Conservation (phyloP, 176 grass and related monocot species). For the Chloris gayana region DNA sequence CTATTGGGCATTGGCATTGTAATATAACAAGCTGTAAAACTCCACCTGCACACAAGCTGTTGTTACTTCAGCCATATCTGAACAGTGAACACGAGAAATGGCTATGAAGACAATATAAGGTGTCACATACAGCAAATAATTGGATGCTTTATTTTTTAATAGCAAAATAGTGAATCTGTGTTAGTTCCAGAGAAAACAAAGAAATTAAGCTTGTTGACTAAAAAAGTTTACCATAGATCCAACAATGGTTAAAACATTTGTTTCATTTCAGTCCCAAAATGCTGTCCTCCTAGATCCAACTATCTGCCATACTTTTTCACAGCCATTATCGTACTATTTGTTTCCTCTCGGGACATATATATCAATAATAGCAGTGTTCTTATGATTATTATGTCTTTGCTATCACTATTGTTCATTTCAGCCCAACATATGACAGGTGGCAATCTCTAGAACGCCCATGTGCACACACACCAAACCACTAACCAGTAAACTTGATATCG, state of each 20-base stretch:
- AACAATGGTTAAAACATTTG: not conserved
- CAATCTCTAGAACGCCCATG: not conserved
- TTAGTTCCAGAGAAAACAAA: not conserved
- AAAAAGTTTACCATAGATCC: not conserved
- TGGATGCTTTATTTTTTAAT: not conserved
- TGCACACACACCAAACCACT: constrained; percentile 14
- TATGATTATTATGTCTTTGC: not conserved
- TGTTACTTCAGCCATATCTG: not conserved
- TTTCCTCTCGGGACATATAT: not conserved
- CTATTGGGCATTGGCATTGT: not conserved
- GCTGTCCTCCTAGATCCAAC: not conserved
- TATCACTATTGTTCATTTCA: not conserved
- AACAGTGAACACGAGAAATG: not conserved
- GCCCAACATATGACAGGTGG: not conserved
- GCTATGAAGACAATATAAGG: not conserved
- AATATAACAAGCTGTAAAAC: not conserved
- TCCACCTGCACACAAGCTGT: not conserved
- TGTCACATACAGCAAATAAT: not conserved
- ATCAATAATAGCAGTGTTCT: not conserved
- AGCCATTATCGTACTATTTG: not conserved
- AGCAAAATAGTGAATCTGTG: not conserved
- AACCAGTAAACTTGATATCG: constrained; percentile 87
- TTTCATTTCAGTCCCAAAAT: not conserved
- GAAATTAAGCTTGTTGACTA: too few species aligned
- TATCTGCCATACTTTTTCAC: constrained; percentile 4